Conservation (phyloP, 192 early-diverging fungal species). For the Coemansia sp. region DNA sequence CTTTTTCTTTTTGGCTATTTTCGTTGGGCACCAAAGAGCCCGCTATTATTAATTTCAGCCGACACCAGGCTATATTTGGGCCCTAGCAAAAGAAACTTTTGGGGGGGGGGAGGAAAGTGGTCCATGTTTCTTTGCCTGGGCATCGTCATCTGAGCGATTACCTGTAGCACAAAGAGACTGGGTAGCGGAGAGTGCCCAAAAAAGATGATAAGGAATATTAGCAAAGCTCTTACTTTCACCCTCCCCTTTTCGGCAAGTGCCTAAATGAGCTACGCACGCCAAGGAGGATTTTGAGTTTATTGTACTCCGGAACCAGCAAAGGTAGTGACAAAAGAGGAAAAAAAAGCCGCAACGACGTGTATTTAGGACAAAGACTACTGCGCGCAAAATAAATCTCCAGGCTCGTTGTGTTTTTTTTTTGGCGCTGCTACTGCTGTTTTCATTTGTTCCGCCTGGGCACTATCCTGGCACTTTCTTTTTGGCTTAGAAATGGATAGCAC, state of each 20-base stretch:
- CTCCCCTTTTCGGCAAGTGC: slow-evolving; percentile 1
- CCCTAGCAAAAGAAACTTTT: background rate
- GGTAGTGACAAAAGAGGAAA: background rate
- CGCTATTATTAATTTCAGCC: background rate
- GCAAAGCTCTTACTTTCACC: background rate
- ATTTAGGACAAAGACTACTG: slow-evolving; percentile 3
- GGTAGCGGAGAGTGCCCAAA: background rate
- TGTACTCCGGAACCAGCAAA: background rate
- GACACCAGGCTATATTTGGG: background rate
- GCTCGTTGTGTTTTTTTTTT: background rate
- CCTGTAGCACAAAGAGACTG: background rate
- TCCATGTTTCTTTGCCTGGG: background rate
- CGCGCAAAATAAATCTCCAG: slow-evolving; percentile 7
- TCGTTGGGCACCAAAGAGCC: background rate
- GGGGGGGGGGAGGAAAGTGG: background rate
- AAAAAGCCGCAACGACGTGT: background rate
- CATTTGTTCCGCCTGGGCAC: slow-evolving; percentile 4
- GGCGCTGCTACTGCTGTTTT: slow-evolving; percentile 9
- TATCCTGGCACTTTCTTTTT: background rate
- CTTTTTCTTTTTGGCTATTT: slow-evolving; percentile 1
- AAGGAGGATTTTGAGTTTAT: slow-evolving; percentile 1
- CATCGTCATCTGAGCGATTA: background rate
- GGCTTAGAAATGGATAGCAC: background rate
- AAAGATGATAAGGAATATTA: background rate
- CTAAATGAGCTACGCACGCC: background rate